Conservation (phyloP, 140 eudicot species). For the Flaveria floridana region DNA sequence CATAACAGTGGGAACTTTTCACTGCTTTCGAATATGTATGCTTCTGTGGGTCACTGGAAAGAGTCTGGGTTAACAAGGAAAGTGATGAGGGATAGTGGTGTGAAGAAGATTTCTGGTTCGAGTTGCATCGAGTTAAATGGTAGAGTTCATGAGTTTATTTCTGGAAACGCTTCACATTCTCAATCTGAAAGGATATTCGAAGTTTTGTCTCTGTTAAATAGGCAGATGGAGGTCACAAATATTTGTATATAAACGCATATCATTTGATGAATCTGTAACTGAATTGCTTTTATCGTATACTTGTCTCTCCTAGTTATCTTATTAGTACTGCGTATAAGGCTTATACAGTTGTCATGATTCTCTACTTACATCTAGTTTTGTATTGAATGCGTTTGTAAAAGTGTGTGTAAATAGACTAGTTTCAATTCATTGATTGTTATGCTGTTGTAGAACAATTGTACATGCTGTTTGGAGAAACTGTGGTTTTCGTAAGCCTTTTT, state of each 20-base stretch:
- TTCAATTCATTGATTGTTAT: too few relatives aligned
- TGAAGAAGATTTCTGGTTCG: slow-evolving; percentile 46
- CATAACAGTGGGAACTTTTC: slow-evolving; percentile 50
- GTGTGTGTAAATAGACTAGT: background rate
- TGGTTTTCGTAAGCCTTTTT: too few relatives aligned
- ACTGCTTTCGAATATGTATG: slow-evolving; percentile 47
- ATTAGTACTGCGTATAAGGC: background rate
- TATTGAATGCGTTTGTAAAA: background rate
- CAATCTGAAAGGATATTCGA: slow-evolving; percentile 37
- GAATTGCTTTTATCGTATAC: background rate
- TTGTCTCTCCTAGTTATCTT: background rate
- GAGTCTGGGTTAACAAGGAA: slow-evolving; percentile 47
- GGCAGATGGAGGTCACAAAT: slow-evolving; percentile 30
- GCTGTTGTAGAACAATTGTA: too few relatives aligned
- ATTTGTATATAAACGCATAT: slow-evolving; percentile 10
- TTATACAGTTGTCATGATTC: background rate
- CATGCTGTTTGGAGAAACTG: too few relatives aligned
- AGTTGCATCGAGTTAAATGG: slow-evolving; percentile 49
- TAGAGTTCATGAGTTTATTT: slow-evolving; percentile 44
- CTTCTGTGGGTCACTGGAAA: slow-evolving; percentile 44
- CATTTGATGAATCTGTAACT: background rate
- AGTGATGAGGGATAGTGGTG: slow-evolving; percentile 47
- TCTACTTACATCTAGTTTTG: background rate
- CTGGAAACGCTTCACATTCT: slow-evolving; percentile 41
- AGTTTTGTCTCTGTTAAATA: slow-evolving; percentile 34